Evolutionary conservation across 2,329 filamentous ascomycete genomes (phyloP).

Genomic region (Clarireedia monteithiana): DNA sequence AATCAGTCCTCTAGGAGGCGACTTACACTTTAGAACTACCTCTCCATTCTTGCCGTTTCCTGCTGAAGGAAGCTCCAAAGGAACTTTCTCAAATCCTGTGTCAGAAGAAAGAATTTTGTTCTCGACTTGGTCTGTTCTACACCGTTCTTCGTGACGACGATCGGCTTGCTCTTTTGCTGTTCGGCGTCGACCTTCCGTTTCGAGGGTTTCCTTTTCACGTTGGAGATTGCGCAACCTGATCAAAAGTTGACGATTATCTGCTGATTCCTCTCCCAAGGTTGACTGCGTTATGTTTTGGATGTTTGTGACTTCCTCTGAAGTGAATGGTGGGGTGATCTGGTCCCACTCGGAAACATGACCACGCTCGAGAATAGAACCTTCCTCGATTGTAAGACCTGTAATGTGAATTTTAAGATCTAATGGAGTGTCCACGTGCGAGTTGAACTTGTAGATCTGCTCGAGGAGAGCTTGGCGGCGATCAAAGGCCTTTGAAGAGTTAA

Average conservation of each 20-base stretch:
- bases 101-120: not conserved
- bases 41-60: not conserved
- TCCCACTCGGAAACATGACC: not conserved
- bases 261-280: not conserved
- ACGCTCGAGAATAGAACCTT: not conserved
- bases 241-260: too few relatives aligned
- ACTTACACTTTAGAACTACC: not conserved
- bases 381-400: not conserved
- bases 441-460: not conserved
- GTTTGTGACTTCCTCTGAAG: not conserved
- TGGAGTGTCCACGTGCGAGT: not conserved
- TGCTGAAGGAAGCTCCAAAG: not conserved
- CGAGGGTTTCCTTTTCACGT: not conserved
- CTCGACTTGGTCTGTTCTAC: not conserved
- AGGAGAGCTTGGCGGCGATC: not conserved
- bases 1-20: not conserved
- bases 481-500: not conserved
- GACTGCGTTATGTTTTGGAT: not conserved
- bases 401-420: not conserved
- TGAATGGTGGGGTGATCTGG: too few relatives aligned
- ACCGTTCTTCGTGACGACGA: constrained; percentile 1
- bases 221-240: not conserved
- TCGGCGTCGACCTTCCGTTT: constrained; percentile 5
- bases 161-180: constrained; percentile 3
- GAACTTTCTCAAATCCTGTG: not conserved